A percentile compares a stretch with the other conserved stretches of the same genome.
phyloP scores from a whole-genome alignment of 2,329 filamentous ascomycete genomes.

The Aureobasidium mangrovei region DNA sequence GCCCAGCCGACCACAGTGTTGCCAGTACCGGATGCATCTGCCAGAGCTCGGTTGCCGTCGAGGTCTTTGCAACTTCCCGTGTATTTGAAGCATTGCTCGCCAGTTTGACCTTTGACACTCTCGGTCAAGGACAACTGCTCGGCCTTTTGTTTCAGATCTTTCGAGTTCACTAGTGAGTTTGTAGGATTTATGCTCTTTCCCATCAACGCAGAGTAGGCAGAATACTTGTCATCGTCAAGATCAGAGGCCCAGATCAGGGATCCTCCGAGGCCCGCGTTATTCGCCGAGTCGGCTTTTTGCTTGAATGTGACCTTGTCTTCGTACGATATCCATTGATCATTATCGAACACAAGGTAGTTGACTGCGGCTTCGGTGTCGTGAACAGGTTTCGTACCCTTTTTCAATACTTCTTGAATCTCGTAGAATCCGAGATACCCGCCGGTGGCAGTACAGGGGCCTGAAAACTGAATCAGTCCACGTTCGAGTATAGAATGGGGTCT shows the following conservation, averaged over 20 bases:
- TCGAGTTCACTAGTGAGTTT: no score
- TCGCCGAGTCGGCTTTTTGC: conserved; percentile 28
- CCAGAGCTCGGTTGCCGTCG: not conserved
- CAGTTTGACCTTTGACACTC: not conserved
- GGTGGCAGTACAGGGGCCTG: conserved; percentile 25
- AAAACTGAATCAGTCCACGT: not conserved
- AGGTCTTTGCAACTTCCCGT: not conserved
- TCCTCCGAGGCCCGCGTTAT: conserved; percentile 26
- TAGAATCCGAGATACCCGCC: conserved; percentile 27
- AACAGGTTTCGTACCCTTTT: conserved; percentile 18
- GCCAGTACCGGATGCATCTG: not conserved
- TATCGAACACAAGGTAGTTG: conserved; percentile 28
- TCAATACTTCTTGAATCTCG: conserved; percentile 31
- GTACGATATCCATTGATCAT: conserved; percentile 33
- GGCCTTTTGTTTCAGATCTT: no score
- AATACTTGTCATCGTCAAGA: not conserved
- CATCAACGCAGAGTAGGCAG: not conserved
- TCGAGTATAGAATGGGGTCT: no score
- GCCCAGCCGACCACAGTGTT: not conserved
- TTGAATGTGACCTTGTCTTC: conserved; percentile 31
- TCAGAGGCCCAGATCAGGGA: conserved; percentile 17
- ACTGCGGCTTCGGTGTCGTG: conserved; percentile 25
- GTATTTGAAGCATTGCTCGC: no score
- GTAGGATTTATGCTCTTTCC: not conserved
- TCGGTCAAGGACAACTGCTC: not conserved